Evolutionary conservation across 225 moss, liverwort and hornwort species (phyloP).

Genomic region (Bryum argenteum): DNA sequence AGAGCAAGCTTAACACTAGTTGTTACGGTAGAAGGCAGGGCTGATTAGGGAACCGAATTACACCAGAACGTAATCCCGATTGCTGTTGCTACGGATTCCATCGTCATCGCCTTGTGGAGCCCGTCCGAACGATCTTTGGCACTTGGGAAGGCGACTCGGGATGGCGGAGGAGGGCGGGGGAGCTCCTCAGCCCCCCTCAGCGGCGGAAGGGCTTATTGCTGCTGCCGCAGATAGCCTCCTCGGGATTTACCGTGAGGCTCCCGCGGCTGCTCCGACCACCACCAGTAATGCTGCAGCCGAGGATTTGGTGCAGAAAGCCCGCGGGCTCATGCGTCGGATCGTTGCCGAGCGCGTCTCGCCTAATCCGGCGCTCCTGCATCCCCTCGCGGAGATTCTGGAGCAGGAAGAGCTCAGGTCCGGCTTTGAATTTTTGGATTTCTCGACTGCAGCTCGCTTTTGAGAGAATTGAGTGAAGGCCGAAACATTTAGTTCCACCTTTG

Average conservation of each 20-base stretch:
- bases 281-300: constrained; percentile 59
- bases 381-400: constrained; percentile 78
- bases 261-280: constrained; percentile 6
- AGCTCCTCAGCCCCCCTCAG: constrained; percentile 26
- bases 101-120: not conserved
- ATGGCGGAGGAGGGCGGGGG: constrained; percentile 49
- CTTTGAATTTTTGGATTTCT: constrained; percentile 9
- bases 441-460: not conserved
- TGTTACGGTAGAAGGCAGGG: not conserved
- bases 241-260: constrained; percentile 27
- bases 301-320: constrained; percentile 82
- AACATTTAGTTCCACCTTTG: not conserved
- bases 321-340: constrained; percentile 84
- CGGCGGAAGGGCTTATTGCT: constrained; percentile 6
- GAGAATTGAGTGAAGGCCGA: constrained; percentile 8
- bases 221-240: not conserved
- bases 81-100: constrained; percentile 1
- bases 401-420: constrained; percentile 85
- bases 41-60: constrained; percentile 24
- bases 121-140: constrained; percentile 1
- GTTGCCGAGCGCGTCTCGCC: constrained; percentile 71
- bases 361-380: constrained; percentile 70
- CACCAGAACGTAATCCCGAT: constrained; percentile 4
- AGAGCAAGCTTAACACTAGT: not conserved
- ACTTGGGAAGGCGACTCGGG: constrained; percentile 13